A percentile compares a stretch with the other conserved stretches of the same genome.
phyloP scores from a whole-genome alignment of 2,329 filamentous ascomycete genomes.

The Coleophoma crateriformis region DNA sequence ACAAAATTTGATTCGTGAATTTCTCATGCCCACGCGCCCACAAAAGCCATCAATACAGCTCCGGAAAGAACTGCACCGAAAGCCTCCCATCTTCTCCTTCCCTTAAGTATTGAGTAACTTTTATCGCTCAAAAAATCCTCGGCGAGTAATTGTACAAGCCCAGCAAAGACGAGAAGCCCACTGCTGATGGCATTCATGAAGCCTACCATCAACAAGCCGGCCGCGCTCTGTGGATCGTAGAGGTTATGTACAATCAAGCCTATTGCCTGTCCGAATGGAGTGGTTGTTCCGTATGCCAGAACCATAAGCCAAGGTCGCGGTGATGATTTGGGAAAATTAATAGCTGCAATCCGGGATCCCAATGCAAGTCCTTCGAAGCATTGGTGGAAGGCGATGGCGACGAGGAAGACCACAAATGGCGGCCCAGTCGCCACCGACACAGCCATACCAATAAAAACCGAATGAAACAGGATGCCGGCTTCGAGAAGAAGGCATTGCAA shows the following conservation, averaged over 20 bases:
- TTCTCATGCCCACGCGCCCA: slow-evolving; percentile 55
- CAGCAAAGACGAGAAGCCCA: slow-evolving; percentile 75
- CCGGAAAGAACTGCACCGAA: slow-evolving; percentile 56
- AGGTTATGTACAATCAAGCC: slow-evolving; percentile 72
- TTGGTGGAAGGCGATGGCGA: slow-evolving; percentile 81
- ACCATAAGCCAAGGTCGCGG: slow-evolving; percentile 77
- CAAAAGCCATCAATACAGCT: slow-evolving; percentile 58
- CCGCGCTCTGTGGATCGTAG: slow-evolving; percentile 73
- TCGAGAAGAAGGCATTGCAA: slow-evolving; percentile 76
- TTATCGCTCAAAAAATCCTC: slow-evolving; percentile 77
- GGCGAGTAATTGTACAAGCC: slow-evolving; percentile 75
- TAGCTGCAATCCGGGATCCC: slow-evolving; percentile 76
- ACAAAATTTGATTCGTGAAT: not conserved
- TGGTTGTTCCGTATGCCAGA: slow-evolving; percentile 69
- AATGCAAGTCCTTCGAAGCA: slow-evolving; percentile 85
- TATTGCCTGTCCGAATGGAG: slow-evolving; percentile 78
- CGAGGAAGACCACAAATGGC: slow-evolving; percentile 71
- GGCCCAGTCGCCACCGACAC: slow-evolving; percentile 76
- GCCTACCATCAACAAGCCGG: slow-evolving; percentile 75
- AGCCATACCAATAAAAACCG: slow-evolving; percentile 82
- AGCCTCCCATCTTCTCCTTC: slow-evolving; percentile 53
- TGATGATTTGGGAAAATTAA: slow-evolving; percentile 71
- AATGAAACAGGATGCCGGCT: slow-evolving; percentile 80
- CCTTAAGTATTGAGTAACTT: slow-evolving; percentile 54
- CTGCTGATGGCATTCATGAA: slow-evolving; percentile 84